Percentiles rank a stretch among this genome's conserved stretches.
Conservation (phyloP, 352 stramenopile genomes). For the Pythium aquatile region DNA sequence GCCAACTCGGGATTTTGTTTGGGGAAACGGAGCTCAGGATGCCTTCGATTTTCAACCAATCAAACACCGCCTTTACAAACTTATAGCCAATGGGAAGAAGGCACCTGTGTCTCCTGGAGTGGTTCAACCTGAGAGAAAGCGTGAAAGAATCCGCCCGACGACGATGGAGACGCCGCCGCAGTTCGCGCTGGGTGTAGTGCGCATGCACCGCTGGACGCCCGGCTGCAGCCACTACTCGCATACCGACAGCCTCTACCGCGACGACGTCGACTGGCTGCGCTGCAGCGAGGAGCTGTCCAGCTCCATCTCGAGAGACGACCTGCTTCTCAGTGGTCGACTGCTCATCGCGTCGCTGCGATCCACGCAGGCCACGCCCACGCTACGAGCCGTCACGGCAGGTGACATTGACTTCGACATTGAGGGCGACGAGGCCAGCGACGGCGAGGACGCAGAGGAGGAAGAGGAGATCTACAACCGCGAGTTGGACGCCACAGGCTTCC, state of each 20-base stretch:
- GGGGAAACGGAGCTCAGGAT: background rate
- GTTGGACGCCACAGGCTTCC: conserved; percentile 40
- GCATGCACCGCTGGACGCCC: conserved; percentile 27
- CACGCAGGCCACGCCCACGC: conserved; percentile 15
- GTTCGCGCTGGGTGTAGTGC: conserved; percentile 29
- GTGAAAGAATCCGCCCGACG: background rate
- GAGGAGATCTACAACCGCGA: conserved; percentile 78
- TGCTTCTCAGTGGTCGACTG: conserved; percentile 29
- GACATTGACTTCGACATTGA: conserved; percentile 21
- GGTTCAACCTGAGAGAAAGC: background rate
- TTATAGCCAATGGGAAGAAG: background rate
- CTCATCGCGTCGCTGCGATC: conserved; percentile 29
- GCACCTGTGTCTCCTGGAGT: background rate
- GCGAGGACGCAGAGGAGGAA: conserved; percentile 43
- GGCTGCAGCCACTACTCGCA: conserved; percentile 28
- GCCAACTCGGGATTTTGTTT: background rate
- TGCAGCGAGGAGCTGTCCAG: conserved; percentile 13
- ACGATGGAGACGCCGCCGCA: conserved; percentile 26
- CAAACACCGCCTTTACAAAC: background rate
- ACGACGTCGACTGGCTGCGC: conserved; percentile 36
- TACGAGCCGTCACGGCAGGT: background rate
- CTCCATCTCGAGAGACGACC: conserved; percentile 16
- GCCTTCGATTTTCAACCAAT: background rate
- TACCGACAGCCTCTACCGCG: conserved; percentile 21
- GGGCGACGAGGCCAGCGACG: conserved; percentile 17